Evolutionary conservation across 345 rosid genomes (phyloP).

Genomic region (Luvunga scandens): DNA sequence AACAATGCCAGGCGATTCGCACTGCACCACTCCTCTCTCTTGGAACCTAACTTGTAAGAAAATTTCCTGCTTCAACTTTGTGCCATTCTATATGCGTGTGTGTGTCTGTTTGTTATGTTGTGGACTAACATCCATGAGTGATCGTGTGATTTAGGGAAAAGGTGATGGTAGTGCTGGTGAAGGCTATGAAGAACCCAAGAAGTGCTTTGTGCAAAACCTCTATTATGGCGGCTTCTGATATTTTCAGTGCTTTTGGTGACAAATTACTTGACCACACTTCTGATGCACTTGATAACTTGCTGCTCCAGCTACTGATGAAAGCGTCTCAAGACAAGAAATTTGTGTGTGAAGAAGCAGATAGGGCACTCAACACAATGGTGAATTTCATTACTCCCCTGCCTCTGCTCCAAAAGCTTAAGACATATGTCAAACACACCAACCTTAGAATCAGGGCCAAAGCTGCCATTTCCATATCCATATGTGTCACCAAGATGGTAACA

Average conservation of each 20-base stretch:
- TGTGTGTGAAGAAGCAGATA: constrained; percentile 89
- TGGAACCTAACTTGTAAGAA: constrained; percentile 59
- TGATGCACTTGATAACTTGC: constrained; percentile 62
- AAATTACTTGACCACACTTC: constrained; percentile 43
- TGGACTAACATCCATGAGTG: neutral
- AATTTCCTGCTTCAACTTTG: neutral
- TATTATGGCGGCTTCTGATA: constrained; percentile 81
- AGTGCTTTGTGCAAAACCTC: constrained; percentile 94
- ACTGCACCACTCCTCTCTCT: constrained; percentile 56
- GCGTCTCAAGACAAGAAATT: constrained; percentile 92
- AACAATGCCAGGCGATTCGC: constrained; percentile 64
- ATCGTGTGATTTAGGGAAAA: constrained; percentile 49
- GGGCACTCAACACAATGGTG: constrained; percentile 57
- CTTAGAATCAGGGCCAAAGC: constrained; percentile 81
- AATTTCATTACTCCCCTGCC: constrained; percentile 50
- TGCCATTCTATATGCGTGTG: too few relatives aligned
- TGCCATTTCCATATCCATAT: constrained; percentile 53
- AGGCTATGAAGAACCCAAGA: constrained; percentile 89
- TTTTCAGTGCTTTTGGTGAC: constrained; percentile 67
- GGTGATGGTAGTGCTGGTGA: constrained; percentile 61
- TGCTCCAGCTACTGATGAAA: constrained; percentile 74
- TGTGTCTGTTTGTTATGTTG: neutral
- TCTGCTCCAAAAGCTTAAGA: constrained; percentile 54
- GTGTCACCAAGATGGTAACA: constrained; percentile 63
- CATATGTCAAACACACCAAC: constrained; percentile 58